Evolutionary conservation across 257 asterid genomes (phyloP), one percentile per base, ranked within the genome.

Genomic region (Galeopsis tetrahit): DNA sequence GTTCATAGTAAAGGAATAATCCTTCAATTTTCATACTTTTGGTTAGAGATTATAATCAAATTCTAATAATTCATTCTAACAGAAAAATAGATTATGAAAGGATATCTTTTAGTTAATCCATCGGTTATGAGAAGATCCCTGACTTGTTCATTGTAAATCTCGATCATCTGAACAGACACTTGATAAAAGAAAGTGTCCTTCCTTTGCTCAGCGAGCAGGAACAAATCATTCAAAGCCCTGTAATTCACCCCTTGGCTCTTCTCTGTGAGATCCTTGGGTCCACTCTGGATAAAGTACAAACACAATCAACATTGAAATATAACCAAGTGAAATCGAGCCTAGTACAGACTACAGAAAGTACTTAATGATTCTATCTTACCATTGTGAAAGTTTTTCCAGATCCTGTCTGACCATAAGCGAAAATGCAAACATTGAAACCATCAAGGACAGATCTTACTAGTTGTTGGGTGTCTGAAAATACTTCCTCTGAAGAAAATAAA

Each of bases 341-440:
- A 34, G 70, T 75, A 67, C 4, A 34, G 13, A 34, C 67, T 75
- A 67, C 4, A 34, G 13, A 11, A 33, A 59, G 8, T 6, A 78
- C 35, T 2, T 11, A 28, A 4, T 28, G 66, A 66, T 71, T 46
- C 17, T 64, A 60, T 68, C 84, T 74, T 72, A 94, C 99, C 99
- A 94, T 94, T 10, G 99, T 94, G 79, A 61, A 89, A 38, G 99
- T 94, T 79, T 94, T 94, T 81, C 99, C 99, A 21, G 99, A 94
- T 66, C 99, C 99, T 1, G 99, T 94, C 79, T 94, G 99, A n/a
- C 99, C 99, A 77, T 91, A 94, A 52, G 99, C 99, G 63, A 94
- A 94, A 60, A 94, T 94, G 82, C 99, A 94, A 17, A 94, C 97
- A 51, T 94, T 91, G 75, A 83, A 94, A 73, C 99, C 99, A 87